These are phyloP conservation scores for Bipolaris gigantea DNA, from an alignment of 2,329 filamentous ascomycete genomes.

Conservation along the genomic window DNA sequence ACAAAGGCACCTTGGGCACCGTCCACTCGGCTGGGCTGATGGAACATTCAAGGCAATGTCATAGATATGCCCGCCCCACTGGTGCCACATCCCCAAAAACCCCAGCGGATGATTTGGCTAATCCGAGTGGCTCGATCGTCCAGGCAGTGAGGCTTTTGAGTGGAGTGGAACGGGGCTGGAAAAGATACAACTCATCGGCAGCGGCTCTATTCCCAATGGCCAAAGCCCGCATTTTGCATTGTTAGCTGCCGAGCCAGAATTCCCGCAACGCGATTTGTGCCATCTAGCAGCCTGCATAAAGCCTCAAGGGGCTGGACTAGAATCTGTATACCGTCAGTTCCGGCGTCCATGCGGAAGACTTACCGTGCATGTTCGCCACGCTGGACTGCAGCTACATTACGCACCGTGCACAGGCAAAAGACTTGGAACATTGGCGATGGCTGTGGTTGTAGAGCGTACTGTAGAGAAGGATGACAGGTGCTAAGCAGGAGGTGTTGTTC, in stretches of 20 bases:
- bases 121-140: neutral
- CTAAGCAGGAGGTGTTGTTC: neutral
- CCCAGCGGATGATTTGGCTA: neutral
- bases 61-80: neutral
- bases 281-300: neutral
- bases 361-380: neutral
- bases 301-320: neutral
- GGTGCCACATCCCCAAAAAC: neutral
- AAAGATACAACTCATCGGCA: neutral
- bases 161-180: neutral
- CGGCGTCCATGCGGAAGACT: neutral
- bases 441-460: neutral
- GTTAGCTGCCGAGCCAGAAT: neutral
- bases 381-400: neutral
- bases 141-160: neutral
- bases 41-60: neutral
- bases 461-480: neutral
- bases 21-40: neutral
- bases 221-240: neutral
- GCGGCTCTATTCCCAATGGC: neutral
- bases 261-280: neutral
- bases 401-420: neutral
- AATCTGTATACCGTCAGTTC: neutral
- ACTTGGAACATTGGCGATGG: neutral
- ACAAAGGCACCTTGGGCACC: neutral